These are phyloP conservation scores for Rhododendron molle DNA, from an alignment of 148 eudicot genomes.

Conservation along the genomic window DNA sequence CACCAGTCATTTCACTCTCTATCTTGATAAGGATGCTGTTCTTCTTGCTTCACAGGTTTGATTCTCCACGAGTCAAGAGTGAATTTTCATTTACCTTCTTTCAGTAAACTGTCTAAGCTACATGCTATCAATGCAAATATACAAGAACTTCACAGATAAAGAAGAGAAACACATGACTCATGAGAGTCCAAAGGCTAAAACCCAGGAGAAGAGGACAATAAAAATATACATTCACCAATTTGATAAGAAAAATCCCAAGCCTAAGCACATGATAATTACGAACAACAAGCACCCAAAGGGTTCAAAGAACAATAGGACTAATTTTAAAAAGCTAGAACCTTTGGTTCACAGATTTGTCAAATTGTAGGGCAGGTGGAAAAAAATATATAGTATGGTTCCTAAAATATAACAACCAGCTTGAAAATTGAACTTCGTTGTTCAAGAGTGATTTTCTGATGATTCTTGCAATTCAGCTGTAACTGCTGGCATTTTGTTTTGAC, in stretches of 20 bases:
- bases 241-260: not conserved
- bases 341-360: not conserved
- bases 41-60: slow-evolving; percentile 89
- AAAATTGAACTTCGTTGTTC: not conserved
- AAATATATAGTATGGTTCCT: not conserved
- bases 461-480: not conserved
- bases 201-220: not conserved
- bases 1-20: slow-evolving; percentile 89
- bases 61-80: not conserved
- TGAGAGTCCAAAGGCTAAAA: not conserved
- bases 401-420: not conserved
- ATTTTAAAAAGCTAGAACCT: not conserved
- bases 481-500: not conserved
- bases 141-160: not conserved
- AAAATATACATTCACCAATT: not conserved
- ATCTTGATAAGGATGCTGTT: slow-evolving; percentile 74
- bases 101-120: not conserved
- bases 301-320: not conserved
- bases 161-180: not conserved
- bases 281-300: not conserved
- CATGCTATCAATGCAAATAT: no score
- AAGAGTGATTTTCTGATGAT: not conserved
- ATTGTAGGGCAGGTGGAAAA: not conserved
- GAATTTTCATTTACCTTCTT: not conserved
- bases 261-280: not conserved